Base-by-base conservation (phyloP, 306 rosid genomes). In the Vigna trinervia region DNA sequence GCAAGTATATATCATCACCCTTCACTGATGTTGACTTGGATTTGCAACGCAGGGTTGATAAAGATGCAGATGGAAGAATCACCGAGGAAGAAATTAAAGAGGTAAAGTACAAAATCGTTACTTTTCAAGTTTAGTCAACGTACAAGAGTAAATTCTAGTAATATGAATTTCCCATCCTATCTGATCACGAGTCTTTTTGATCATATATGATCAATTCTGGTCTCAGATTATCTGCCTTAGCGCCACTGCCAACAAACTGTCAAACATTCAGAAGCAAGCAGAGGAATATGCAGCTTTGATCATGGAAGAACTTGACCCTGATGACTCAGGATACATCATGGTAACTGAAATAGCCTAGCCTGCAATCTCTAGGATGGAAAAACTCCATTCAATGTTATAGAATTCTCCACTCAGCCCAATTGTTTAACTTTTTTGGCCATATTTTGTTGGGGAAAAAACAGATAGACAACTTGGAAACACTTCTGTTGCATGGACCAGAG, bases 221-320 rank as follows among this genome's bases (percentile, higher is more conserved):
- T 74, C 26, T 69, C 85, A 90, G 92, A 90, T 90, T 14, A 86
- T 90, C 72, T 77, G 88, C 80, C 85, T 88, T 5, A 88, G 90
- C 48, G 95, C 92, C 61, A 86, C 92, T 57, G 84, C 92, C 71
- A 90, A 90, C 88, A 83, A 88, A 38, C 85, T 90, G 22, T 17
- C 89, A 75, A 88, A 78, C 81, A 88, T 90, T 78, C 89, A 90
- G 80, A 79, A 63, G 19, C 90, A 85, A 80, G 90, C 92, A 59
- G 87, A 83, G 67, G 95, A 86, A 75, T 90, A 88, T 72, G 95
- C 95, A 0, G 92, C 92, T 80, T 69, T 90, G 83, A 88, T 90
- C 83, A 90, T 90, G 95, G 95, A 90, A 80, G 95, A 90, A 80
- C 85, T 90, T 61, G 95, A 90, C 74, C 90, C 92, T 11, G 88